These are phyloP conservation scores for Hypocrella siamensis DNA, from an alignment of 2,329 filamentous ascomycete species.

Conservation along the genomic window DNA sequence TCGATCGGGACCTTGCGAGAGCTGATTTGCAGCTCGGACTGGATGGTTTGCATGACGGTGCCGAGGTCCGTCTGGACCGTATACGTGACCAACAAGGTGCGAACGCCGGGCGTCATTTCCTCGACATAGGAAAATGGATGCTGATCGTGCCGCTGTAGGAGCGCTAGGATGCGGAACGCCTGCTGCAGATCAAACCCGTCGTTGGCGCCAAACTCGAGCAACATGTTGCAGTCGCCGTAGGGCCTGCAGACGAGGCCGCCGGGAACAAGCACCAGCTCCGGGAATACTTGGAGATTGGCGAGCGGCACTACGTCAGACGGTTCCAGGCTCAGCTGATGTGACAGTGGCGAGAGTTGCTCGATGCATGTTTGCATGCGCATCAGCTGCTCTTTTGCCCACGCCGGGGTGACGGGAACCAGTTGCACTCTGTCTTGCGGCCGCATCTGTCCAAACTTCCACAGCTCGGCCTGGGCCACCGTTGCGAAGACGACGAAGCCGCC, in stretches of 20 bases:
- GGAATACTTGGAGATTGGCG: too few species aligned
- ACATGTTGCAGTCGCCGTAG: conserved; percentile 17
- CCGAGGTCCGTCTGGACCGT: too few species aligned
- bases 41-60: too few species aligned
- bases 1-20: conserved; percentile 8
- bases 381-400: too few species aligned
- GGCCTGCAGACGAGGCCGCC: too few species aligned
- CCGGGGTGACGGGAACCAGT: conserved; percentile 14
- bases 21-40: too few species aligned
- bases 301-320: conserved; percentile 12
- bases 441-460: conserved; percentile 26
- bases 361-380: too few species aligned
- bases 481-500: conserved; percentile 24
- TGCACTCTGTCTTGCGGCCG: conserved; percentile 21
- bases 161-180: conserved; percentile 17
- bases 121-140: conserved; percentile 12
- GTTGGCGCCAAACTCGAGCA: conserved; percentile 16
- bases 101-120: conserved; percentile 18
- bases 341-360: too few species aligned
- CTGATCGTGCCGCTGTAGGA: conserved; percentile 14
- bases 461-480: conserved; percentile 19
- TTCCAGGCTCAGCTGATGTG: too few species aligned
- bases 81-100: conserved; percentile 17
- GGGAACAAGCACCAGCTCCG: too few species aligned
- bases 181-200: conserved; percentile 15